Conservation (phyloP, 192 early-diverging fungal species). For the Coemansia sp. region DNA sequence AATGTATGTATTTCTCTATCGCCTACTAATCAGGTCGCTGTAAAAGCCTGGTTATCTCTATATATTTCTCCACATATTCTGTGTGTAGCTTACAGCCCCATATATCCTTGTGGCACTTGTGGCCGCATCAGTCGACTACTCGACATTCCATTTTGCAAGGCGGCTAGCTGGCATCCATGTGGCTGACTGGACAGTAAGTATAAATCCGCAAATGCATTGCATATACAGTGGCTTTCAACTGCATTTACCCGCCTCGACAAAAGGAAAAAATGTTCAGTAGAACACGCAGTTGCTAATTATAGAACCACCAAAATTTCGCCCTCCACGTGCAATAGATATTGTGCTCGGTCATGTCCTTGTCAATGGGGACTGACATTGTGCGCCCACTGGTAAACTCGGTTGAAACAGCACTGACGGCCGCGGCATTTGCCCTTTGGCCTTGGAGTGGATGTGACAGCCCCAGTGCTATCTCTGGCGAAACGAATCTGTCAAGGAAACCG, state of each 20-base stretch:
- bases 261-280: background rate
- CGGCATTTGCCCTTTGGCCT: conserved; percentile 88
- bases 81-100: conserved; percentile 64
- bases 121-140: conserved; percentile 72
- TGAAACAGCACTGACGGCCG: conserved; percentile 73
- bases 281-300: background rate
- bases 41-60: background rate
- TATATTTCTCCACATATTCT: background rate
- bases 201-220: background rate
- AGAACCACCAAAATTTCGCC: background rate
- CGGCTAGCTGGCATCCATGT: conserved; percentile 60
- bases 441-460: conserved; percentile 28
- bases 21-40: background rate
- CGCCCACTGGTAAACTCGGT: conserved; percentile 70
- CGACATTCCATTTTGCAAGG: conserved; percentile 70
- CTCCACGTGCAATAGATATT: conserved; percentile 10
- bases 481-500: background rate
- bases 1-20: too few relatives aligned
- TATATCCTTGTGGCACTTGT: conserved; percentile 73
- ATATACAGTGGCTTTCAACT: too few relatives aligned
- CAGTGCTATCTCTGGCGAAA: background rate
- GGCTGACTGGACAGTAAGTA: conserved; percentile 62
- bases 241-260: too few relatives aligned
- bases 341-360: conserved; percentile 58
- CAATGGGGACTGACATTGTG: conserved; percentile 63